These are phyloP conservation scores for Lagenaria siceraria DNA, from an alignment of 306 rosid genomes.

Conservation along the genomic window DNA sequence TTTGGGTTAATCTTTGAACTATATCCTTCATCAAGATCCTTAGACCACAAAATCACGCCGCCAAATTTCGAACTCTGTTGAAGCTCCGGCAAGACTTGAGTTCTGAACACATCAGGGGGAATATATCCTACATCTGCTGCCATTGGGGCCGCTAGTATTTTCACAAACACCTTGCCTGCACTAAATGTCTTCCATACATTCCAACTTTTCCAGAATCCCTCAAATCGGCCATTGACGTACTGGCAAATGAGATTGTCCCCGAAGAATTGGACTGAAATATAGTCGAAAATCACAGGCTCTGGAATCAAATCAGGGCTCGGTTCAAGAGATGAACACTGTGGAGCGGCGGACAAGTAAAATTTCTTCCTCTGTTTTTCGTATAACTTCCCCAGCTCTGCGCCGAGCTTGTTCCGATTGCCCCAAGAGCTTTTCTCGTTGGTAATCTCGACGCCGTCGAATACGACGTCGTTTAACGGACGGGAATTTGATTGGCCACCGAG, in stretches of 20 bases:
- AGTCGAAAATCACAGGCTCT: slow-evolving; percentile 8
- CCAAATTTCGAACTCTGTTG: background rate
- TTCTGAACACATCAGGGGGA: background rate
- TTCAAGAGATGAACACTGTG: slow-evolving; percentile 1
- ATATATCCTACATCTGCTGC: background rate
- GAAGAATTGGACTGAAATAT: slow-evolving; percentile 11
- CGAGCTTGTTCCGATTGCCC: slow-evolving; percentile 4
- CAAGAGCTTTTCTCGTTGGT: background rate
- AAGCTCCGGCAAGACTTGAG: background rate
- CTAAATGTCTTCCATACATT: background rate
- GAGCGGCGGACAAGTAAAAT: slow-evolving; percentile 11
- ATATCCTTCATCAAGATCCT: background rate
- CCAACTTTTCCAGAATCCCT: background rate
- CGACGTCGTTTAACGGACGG: background rate
- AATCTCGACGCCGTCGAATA: slow-evolving; percentile 14
- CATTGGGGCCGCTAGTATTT: background rate
- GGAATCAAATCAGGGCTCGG: background rate
- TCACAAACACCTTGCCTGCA: background rate
- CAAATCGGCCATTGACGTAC: background rate
- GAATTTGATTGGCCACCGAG: slow-evolving; percentile 6
- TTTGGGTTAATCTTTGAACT: background rate
- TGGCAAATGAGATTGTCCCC: background rate
- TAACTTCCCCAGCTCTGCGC: background rate
- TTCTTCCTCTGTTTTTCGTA: slow-evolving; percentile 6
- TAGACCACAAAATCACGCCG: background rate